Base-by-base conservation (phyloP, 768 basidiomycete species). In the Leccinum rimulosum region DNA sequence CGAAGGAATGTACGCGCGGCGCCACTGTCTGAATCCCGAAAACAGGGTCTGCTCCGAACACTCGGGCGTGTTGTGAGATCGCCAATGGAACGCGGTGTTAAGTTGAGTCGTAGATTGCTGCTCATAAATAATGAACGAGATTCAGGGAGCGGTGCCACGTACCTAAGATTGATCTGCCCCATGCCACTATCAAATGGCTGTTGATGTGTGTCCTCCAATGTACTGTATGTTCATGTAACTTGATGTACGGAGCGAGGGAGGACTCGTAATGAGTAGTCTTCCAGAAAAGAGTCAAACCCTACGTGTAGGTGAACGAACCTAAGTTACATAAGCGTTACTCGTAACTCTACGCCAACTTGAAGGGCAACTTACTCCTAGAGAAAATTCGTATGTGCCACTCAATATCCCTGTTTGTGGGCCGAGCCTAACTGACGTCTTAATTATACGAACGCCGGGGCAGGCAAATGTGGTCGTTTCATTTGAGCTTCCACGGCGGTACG, bases 121-220 rank as follows among this genome's bases (percentile, higher is more conserved):
- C 38, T 49, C 28, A 47, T 55, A 57, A 38, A 52, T 9, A 10
- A 56, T 65, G 50, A 51, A 50, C 9, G 11, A 10, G 49, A 62
- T 22, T 3, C 56, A n/a, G 53, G 52, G 35, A 74, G 77, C 4
- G 14, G n/a, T 7, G 3, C n/a, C n/a, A n/a, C n/a, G 50, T 68
- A 87, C 87, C 77, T 78, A n/a, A 89, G 73, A 53, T 81, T 75
- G 55, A 89, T 79, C 50, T 74, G 73, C 9, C 83, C 25, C 25
- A n/a, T n/a, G n/a, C n/a, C n/a, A n/a, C n/a, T n/a, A n/a, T n/a
- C n/a, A n/a, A 25, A 25, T 25, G 25, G 25, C 25, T 25, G 3
- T 25, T 3, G 25, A 25, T 25, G 25, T 25, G 25, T 25, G 25
- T 25, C 25, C 25, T 25, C 25, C 25, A 25, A 25, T 1, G 3